phyloP scores from a whole-genome alignment of 1,139 yeast species.

The Geotrichum candidum region DNA sequence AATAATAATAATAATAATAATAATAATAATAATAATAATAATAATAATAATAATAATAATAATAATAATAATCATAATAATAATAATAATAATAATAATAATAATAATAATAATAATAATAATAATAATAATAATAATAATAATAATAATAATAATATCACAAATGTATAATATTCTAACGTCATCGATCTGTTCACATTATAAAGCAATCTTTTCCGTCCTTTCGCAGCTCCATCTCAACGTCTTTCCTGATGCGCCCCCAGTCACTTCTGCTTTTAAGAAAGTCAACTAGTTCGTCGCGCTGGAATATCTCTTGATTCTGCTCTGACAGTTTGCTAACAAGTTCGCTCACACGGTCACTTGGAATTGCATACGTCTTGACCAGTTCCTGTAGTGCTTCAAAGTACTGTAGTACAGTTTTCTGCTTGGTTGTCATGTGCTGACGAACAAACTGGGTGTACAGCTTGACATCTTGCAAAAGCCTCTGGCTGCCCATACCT shows the following conservation, averaged over 20 bases:
- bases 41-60: no score
- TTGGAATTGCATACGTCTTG: constrained; percentile 70
- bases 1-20: no score
- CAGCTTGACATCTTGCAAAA: constrained; percentile 53
- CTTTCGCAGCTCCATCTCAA: constrained; percentile 90
- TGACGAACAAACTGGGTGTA: constrained; percentile 68
- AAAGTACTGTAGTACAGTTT: constrained; percentile 65
- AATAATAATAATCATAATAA: no score
- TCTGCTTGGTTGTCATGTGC: constrained; percentile 51
- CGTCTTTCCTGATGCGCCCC: constrained; percentile 65
- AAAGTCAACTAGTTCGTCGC: constrained; percentile 83
- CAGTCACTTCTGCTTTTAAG: constrained; percentile 84
- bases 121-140: no score
- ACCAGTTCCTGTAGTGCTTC: constrained; percentile 79
- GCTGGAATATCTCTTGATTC: constrained; percentile 31
- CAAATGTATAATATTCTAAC: no score
- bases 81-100: no score
- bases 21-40: no score
- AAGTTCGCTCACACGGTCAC: constrained; percentile 67
- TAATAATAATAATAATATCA: no score
- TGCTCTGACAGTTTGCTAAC: constrained; percentile 70
- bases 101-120: no score
- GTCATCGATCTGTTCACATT: constrained; percentile 39
- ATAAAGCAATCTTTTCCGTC: constrained; percentile 52
- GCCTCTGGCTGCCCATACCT: constrained; percentile 71